A percentile compares a stretch with the other conserved stretches of the same genome.
Evolutionary conservation across 805 yeast species (phyloP).

Genomic region (Naumovozyma dairenensis): DNA sequence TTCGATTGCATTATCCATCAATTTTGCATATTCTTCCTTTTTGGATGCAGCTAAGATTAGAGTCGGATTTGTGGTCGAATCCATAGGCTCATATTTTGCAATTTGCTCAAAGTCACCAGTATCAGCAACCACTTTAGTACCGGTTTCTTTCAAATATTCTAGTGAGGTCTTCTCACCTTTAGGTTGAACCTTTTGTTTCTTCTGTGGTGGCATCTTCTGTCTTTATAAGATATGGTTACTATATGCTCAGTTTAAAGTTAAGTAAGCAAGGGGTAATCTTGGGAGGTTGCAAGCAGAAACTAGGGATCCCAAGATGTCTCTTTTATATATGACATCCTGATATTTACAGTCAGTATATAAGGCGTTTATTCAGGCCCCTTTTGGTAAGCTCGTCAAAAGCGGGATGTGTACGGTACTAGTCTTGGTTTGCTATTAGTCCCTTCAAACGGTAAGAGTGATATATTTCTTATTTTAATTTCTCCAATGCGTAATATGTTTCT

Average conservation of each 20-base stretch:
- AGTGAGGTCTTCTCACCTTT: slow-evolving; percentile 45
- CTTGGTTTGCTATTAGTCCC: too few species aligned
- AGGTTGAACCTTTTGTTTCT: slow-evolving; percentile 30
- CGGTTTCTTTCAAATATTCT: slow-evolving; percentile 88
- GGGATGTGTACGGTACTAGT: too few species aligned
- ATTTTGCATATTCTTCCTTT: slow-evolving; percentile 77
- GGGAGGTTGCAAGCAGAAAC: too few species aligned
- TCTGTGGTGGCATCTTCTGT: slow-evolving; percentile 6
- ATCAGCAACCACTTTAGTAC: slow-evolving; percentile 95
- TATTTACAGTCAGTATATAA: too few species aligned
- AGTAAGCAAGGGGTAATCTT: too few species aligned
- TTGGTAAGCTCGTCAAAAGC: too few species aligned
- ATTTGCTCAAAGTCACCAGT: slow-evolving; percentile 98
- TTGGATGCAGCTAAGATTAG: slow-evolving; percentile 91
- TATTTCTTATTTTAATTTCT: too few species aligned
- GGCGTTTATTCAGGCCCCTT: too few species aligned
- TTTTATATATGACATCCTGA: too few species aligned
- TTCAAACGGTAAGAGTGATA: too few species aligned
- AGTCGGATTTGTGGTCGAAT: slow-evolving; percentile 98
- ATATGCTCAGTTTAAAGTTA: not conserved
- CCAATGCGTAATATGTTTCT: too few species aligned
- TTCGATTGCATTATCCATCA: slow-evolving; percentile 84
- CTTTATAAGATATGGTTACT: not conserved
- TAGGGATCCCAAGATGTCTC: too few species aligned
- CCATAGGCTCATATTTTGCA: slow-evolving; percentile 97